These are phyloP conservation scores for Senna siamea DNA, from an alignment of 306 rosid genomes.

Conservation along the genomic window DNA sequence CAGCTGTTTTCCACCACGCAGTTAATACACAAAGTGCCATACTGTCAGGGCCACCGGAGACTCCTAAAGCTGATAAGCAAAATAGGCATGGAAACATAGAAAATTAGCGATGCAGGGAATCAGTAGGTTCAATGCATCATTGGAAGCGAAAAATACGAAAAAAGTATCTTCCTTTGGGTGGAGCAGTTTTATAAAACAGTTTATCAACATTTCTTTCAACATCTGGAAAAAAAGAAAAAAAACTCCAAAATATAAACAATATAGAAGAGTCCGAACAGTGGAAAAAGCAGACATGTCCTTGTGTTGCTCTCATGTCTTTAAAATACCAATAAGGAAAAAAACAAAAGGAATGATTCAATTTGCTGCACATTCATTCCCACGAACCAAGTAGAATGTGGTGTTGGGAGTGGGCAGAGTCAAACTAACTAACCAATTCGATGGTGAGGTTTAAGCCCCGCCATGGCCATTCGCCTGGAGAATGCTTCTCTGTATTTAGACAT, in stretches of 20 bases:
- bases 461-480: conserved; percentile 81
- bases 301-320: neutral
- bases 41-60: conserved; percentile 99
- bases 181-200: conserved; percentile 1
- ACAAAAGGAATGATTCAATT: neutral
- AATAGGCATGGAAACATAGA: conserved; percentile 36
- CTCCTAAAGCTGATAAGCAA: conserved; percentile 73
- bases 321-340: neutral
- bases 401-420: neutral
- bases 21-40: conserved; percentile 80
- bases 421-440: conserved; percentile 66
- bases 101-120: conserved; percentile 6
- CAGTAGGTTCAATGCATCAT: neutral
- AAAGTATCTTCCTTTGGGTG: neutral
- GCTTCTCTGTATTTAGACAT: conserved; percentile 59
- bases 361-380: neutral
- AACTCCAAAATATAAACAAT: conserved; percentile 4
- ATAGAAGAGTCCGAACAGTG: conserved; percentile 25
- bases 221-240: neutral
- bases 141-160: neutral
- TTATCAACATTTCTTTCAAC: conserved; percentile 7
- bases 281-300: neutral
- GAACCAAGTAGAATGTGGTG: conserved; percentile 1
- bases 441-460: conserved; percentile 91
- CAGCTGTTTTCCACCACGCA: conserved; percentile 74